Percentiles rank a stretch among this genome's conserved stretches.
Evolutionary conservation across 2,329 filamentous ascomycete species (phyloP).

Genomic region (Diaporthe citri): DNA sequence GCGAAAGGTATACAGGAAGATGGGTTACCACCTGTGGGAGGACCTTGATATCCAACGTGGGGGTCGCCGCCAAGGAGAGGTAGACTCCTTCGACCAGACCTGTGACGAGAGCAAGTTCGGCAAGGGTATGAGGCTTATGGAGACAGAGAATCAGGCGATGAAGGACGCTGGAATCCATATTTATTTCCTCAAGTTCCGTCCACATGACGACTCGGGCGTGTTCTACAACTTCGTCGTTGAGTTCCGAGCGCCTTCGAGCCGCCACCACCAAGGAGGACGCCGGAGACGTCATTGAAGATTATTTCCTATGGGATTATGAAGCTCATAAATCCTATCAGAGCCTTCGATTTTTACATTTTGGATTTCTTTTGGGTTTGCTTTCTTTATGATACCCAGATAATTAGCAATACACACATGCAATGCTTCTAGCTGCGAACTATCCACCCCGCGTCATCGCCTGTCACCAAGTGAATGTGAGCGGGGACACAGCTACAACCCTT

Average conservation of each 20-base stretch:
- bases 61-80: neutral
- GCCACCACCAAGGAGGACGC: neutral
- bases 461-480: too few relatives aligned
- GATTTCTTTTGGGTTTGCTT: neutral
- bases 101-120: neutral
- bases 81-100: neutral
- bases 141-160: neutral
- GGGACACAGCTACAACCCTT: too few relatives aligned
- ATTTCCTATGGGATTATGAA: too few relatives aligned
- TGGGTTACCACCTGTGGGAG: neutral
- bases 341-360: neutral
- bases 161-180: neutral
- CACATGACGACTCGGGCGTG: neutral
- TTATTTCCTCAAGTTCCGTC: neutral
- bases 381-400: neutral
- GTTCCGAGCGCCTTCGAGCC: neutral
- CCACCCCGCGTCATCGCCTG: too few relatives aligned
- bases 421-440: neutral
- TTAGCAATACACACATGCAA: neutral
- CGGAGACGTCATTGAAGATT: neutral
- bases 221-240: neutral
- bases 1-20: neutral
- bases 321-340: too few relatives aligned
- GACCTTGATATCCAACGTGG: neutral
- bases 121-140: neutral